Evolutionary conservation across 176 grass and related monocot genomes (phyloP), one percentile per base, ranked within the genome.

Genomic region (Oryza officinalis): DNA sequence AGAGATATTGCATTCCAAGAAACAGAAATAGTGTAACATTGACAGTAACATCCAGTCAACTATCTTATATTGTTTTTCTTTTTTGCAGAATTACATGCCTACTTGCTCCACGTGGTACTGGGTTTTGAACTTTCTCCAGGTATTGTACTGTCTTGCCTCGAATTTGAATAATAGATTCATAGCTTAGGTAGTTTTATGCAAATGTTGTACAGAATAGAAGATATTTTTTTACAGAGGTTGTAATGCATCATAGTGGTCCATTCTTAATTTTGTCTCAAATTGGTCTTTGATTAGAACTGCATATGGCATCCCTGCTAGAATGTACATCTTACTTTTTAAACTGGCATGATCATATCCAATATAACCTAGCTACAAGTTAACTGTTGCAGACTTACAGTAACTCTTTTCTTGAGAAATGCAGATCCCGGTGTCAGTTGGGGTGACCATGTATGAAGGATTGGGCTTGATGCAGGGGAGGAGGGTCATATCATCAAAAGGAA

Each of bases 71-170:
- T 89, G 18, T 74, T 26, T 57, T 85, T 35, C 26, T 46, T 61
- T 22, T 47, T 20, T 49, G 13, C 87, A 97, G 92, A 94, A 92
- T 47, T 83, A 91, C 52, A 86, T 81, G 47, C 27, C 71, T 14
- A 86, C 90, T 35, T 97, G 95, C 79, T 93, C 90, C 0, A 64
- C 27, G 23, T 90, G 72, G 75, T 97, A 91, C 27, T 94, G 95
- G 95, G 67, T 91, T 69, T 50, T 91, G 30, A 94, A 94, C 69
- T 87, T 87, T 22, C 88, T 97, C 1, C 90, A 97, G 92, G 95
- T 97, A 86, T 43, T 44, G 0, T 81, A 54, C 31, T 11, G 46
- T 22, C n/a, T 70, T 54, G 12, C 47, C 3, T 57, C 0, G 4
- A 37, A 54, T 47, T 80, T 50, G 7, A 33, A 54, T 31, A 4